Evolutionary conservation across 176 grass and related monocot species (phyloP).

Genomic region (Ananas comosus): DNA sequence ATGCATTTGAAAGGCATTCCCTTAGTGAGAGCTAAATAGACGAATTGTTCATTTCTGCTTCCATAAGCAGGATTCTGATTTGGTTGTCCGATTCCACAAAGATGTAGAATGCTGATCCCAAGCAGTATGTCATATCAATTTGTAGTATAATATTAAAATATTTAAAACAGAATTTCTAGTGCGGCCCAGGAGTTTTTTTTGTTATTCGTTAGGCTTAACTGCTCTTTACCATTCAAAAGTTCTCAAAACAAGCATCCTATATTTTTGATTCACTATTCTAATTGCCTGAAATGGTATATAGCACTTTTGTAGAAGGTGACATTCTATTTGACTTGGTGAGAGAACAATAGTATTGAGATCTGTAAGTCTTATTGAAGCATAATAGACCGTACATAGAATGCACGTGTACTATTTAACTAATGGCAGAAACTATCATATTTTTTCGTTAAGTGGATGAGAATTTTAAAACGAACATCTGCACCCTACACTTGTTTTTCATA

Average conservation of each 20-base stretch:
- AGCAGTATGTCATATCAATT: conserved; percentile 27
- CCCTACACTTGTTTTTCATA: neutral
- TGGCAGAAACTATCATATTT: neutral
- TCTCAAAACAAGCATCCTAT: neutral
- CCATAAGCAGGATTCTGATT: no score
- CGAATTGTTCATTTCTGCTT: no score
- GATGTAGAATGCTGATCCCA: conserved; percentile 77
- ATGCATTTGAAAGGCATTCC: no score
- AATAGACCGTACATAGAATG: neutral
- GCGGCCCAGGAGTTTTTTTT: neutral
- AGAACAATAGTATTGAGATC: neutral
- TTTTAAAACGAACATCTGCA: neutral
- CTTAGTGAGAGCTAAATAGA: no score
- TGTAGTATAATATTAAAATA: conserved; percentile 12
- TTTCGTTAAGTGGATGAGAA: neutral
- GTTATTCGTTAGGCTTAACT: neutral
- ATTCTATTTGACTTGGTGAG: neutral
- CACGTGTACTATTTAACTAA: neutral
- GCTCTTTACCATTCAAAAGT: neutral
- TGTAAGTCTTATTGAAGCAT: neutral
- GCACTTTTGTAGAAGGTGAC: neutral
- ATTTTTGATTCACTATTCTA: neutral
- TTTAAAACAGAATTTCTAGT: neutral
- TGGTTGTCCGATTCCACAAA: no score
- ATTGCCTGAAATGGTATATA: neutral